Evolutionary conservation across 345 rosid genomes (phyloP), one percentile per base, ranked within the genome.

Genomic region (Brassica carinata): DNA sequence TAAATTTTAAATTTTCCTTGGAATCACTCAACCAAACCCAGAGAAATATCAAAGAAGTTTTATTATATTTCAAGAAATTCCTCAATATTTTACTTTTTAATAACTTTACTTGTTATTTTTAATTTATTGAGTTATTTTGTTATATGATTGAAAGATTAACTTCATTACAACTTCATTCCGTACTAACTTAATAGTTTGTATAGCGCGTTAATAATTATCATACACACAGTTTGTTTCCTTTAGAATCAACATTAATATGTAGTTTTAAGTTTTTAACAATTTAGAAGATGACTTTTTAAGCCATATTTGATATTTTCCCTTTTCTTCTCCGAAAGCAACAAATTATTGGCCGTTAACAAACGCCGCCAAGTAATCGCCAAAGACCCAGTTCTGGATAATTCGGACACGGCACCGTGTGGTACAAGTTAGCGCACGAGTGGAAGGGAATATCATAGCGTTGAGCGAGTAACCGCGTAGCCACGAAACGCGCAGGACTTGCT

Each of bases 301-400:
- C 75, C 81, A 64, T 64, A 62, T 53, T 45, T 33, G 57, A 51
- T 67, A 3, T 2, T 36, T 71, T 51, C 10, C 67, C 15, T 36
- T 9, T 79, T 67, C 73, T 74, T 67, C 58, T 73, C 74, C 64
- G 78, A 67, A 80, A 75, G 79, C 76, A 80, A 74, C 79, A 63
- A 72, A 55, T 2, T 1, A 65, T 33, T 36, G 65, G 66, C 75
- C 83, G 79, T 80, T 69, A 51, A 51, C 38, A 68, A 51, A 80
- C 76, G 76, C 61, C 76, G 61, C 76, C 83, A 80, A 79, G 79
- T 62, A 80, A 75, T 10, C 26, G 62, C 51, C 26, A 71, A 72
- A 2, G 77, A 79, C 15, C 13, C 43, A 78, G 72, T 78, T 40
- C 11, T 72, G 67, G 51, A 72, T 65, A 26, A 55, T 51, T 14